These are phyloP conservation scores for Ploettnerulaceae sp. DNA, from an alignment of 2,329 filamentous ascomycete species.

Conservation along the genomic window DNA sequence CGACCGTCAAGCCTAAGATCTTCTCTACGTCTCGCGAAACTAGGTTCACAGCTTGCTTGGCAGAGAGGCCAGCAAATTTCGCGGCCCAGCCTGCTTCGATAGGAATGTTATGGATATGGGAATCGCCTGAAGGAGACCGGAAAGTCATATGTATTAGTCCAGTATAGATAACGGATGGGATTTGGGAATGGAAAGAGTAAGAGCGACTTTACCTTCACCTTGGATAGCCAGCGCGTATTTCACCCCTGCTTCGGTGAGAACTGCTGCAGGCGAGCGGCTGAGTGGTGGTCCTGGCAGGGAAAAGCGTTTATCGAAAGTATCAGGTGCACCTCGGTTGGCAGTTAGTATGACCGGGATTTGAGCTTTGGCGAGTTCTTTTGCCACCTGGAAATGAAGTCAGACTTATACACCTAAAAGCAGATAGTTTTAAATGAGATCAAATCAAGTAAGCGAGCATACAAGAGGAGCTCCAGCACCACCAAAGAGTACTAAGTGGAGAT, in stretches of 20 bases:
- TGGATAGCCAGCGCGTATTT: constrained; percentile 34
- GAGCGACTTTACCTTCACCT: constrained; percentile 25
- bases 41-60: constrained; percentile 35
- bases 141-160: not conserved
- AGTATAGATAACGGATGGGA: no score
- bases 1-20: constrained; percentile 35
- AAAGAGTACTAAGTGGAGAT: constrained; percentile 36
- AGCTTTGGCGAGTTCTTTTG: constrained; percentile 37
- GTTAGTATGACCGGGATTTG: constrained; percentile 41
- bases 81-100: constrained; percentile 39
- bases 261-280: constrained; percentile 36
- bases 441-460: constrained; percentile 25
- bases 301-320: constrained; percentile 36
- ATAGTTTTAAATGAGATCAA: not conserved
- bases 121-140: constrained; percentile 28
- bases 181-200: not conserved
- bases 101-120: constrained; percentile 37
- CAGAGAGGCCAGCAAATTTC: constrained; percentile 37
- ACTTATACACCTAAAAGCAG: no score
- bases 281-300: constrained; percentile 41
- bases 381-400: constrained; percentile 31
- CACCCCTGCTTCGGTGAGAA: constrained; percentile 40
- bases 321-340: constrained; percentile 35
- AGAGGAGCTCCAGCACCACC: constrained; percentile 39
- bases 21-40: constrained; percentile 40